Conservation (phyloP, 2,329 filamentous ascomycete genomes). For the Ceratocystis harringtonii region DNA sequence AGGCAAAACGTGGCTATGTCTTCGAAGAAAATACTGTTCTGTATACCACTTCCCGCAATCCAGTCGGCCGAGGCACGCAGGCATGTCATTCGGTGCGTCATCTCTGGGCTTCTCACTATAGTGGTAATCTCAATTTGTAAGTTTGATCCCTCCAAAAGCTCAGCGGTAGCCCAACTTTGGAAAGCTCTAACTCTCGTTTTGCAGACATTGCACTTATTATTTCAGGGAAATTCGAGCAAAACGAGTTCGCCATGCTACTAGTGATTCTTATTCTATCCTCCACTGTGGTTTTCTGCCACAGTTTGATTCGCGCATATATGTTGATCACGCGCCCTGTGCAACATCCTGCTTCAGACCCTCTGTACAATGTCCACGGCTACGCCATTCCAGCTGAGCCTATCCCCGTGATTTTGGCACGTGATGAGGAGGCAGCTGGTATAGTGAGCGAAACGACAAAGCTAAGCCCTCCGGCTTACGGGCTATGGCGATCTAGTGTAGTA, state of each 20-base stretch:
- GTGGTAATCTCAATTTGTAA: conserved; percentile 50
- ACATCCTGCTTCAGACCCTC: conserved; percentile 28
- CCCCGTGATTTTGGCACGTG: conserved; percentile 55
- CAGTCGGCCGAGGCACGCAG: conserved; percentile 38
- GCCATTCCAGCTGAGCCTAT: conserved; percentile 60
- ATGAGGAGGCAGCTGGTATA: conserved; percentile 51
- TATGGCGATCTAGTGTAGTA: conserved; percentile 73
- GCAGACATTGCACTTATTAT: conserved; percentile 60
- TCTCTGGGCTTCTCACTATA: conserved; percentile 49
- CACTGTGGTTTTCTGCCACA: conserved; percentile 68
- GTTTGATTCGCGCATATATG: conserved; percentile 58
- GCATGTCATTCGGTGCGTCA: conserved; percentile 44
- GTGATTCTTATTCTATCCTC: conserved; percentile 61
- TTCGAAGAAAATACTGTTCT: conserved; percentile 31
- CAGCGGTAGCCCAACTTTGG: not conserved
- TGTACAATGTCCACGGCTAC: conserved; percentile 44
- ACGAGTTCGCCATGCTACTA: conserved; percentile 65
- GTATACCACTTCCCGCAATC: conserved; percentile 34
- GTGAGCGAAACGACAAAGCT: conserved; percentile 41
- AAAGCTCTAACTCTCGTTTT: conserved; percentile 7
- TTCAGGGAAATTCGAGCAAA: conserved; percentile 45
- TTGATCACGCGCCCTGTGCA: conserved; percentile 36
- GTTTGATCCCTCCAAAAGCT: conserved; percentile 23
- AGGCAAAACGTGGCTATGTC: not conserved
- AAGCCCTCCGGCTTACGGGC: conserved; percentile 69